These are phyloP conservation scores for Rhodamnia argentea DNA, from an alignment of 345 rosid genomes.

Conservation along the genomic window DNA sequence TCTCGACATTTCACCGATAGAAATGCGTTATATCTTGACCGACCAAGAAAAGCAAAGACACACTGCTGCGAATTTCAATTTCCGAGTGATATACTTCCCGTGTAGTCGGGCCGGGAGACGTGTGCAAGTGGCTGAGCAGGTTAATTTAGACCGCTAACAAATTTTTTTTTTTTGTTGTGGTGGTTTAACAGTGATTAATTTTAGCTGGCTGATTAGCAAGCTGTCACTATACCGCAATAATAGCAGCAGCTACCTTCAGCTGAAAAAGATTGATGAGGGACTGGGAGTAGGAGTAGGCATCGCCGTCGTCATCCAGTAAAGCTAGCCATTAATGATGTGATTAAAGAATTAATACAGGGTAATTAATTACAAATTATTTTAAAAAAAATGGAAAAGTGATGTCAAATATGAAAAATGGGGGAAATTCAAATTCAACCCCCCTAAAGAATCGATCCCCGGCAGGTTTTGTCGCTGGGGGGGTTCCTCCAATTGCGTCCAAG, in stretches of 20 bases:
- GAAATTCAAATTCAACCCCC: conserved; percentile 3
- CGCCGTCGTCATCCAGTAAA: not conserved
- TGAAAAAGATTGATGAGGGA: not conserved
- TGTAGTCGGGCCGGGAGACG: no score
- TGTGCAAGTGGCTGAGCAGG: not conserved
- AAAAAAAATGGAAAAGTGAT: not conserved
- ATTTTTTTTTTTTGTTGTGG: not conserved
- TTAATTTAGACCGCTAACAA: not conserved
- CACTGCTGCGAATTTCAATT: not conserved
- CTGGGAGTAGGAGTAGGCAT: not conserved
- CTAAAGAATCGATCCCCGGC: conserved; percentile 24
- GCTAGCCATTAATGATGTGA: not conserved
- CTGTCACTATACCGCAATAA: not conserved
- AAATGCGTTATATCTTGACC: not conserved
- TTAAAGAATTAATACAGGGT: not conserved
- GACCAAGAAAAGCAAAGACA: not conserved
- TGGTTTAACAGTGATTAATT: not conserved
- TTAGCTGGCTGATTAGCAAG: not conserved
- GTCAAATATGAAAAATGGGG: not conserved
- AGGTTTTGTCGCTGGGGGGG: conserved; percentile 28
- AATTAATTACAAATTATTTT: not conserved
- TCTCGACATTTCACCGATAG: not conserved
- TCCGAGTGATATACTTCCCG: no score
- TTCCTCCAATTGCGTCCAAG: conserved; percentile 23
- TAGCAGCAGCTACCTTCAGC: not conserved